Evolutionary conservation across 768 basidiomycete genomes (phyloP), one percentile per base, ranked within the genome.

Genomic region (Crassisporium funariophilum): DNA sequence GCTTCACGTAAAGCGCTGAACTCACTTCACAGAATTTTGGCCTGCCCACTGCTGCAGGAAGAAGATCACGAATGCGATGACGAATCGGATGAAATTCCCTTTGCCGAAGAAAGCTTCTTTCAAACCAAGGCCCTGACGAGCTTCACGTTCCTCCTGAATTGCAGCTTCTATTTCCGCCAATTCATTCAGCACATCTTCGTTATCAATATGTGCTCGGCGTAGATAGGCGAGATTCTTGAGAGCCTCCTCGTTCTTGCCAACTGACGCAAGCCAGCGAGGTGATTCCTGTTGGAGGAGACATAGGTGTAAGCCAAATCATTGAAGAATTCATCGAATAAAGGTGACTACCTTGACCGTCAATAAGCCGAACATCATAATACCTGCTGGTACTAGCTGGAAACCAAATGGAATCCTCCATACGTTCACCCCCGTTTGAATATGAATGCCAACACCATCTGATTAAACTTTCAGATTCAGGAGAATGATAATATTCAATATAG

Each of bases 31-130:
- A 0, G 85, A 84, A 66, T 93, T 90, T 62, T 92, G 91, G 1
- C 91, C 91, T 38, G 79, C 77, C 84, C 84, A 91, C 60, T 92
- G 88, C 55, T 92, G 91, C 6, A 91, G 69, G 49, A 87, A 61
- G 71, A 91, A 91, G 50, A 91, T 88, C 20, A 77, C 64, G 54
- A 89, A 83, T 1, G 91, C 91, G 56, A 94, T 91, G n/a, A 86
- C 69, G 71, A 94, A 93, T 17, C 92, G 84, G 49, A 84, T 70
- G 36, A 82, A 77, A 68, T 92, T 92, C 37, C 92, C 91, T 60
- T 87, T 88, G 15, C 85, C 85, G 29, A 88, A 71, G 69, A 91
- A 86, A 2, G 87, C 87, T 55, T 89, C 84, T 54, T 73, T 80
- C 48, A 76, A 53, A 1, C 86, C 84, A 8, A 90, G 72, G 5